phyloP scores from a whole-genome alignment of 441 rosid species.

The Rhodomyrtus psidioides region DNA sequence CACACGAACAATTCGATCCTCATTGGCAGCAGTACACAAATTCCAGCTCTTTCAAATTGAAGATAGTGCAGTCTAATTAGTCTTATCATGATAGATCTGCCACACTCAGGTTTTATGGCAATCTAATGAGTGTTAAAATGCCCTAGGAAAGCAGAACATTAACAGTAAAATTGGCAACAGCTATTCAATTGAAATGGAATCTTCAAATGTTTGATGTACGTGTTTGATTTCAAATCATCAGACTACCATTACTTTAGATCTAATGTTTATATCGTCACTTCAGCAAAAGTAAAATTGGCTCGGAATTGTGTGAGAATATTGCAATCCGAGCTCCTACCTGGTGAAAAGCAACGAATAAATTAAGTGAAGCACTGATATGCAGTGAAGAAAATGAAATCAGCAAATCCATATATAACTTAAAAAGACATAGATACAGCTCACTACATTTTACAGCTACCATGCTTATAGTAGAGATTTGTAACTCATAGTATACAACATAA shows the following conservation, averaged over 20 bases:
- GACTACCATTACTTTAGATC: background rate
- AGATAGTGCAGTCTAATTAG: background rate
- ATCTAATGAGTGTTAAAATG: background rate
- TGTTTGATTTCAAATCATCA: background rate
- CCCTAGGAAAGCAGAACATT: background rate
- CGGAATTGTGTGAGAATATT: background rate
- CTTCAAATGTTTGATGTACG: background rate
- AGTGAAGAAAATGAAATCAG: background rate
- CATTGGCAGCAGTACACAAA: background rate
- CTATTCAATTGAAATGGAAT: background rate
- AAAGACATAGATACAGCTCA: background rate
- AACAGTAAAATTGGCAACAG: background rate
- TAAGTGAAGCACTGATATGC: background rate
- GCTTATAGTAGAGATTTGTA: background rate
- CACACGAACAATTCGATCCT: background rate
- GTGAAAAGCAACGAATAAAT: background rate
- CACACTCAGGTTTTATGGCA: background rate
- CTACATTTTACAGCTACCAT: background rate
- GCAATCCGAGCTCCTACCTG: background rate
- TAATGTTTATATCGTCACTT: background rate
- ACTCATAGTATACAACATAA: background rate
- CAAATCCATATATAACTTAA: background rate
- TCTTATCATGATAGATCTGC: background rate
- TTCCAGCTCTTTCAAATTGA: background rate
- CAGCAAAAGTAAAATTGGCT: background rate